These are phyloP conservation scores for Talaromyces sp. DNA, from an alignment of 2,329 filamentous ascomycete genomes.

Conservation along the genomic window DNA sequence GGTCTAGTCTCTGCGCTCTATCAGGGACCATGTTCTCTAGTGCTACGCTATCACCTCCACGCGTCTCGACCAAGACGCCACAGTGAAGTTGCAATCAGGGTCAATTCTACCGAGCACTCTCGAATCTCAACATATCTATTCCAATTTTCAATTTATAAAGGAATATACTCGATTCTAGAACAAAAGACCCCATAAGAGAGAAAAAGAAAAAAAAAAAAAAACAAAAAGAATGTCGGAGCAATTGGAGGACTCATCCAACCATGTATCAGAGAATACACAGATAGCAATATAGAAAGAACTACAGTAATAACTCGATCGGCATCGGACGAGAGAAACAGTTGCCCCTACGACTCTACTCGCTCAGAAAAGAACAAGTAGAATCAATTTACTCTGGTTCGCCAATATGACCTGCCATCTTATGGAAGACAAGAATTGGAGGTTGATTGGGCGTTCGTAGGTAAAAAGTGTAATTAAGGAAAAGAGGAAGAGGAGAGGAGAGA, in stretches of 20 bases:
- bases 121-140: too few species aligned
- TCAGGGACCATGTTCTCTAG: neutral
- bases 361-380: neutral
- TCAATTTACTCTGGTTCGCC: slow-evolving; percentile 41
- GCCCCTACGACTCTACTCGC: slow-evolving; percentile 10
- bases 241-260: slow-evolving; percentile 20
- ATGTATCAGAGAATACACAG: neutral
- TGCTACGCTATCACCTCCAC: too few species aligned
- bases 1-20: neutral
- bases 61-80: too few species aligned
- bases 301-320: neutral
- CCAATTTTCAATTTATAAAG: too few species aligned
- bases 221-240: slow-evolving; percentile 16
- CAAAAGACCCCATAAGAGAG: too few species aligned
- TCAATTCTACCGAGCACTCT: neutral
- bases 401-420: slow-evolving; percentile 50
- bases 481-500: slow-evolving; percentile 4
- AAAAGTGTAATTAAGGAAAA: slow-evolving; percentile 31
- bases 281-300: neutral
- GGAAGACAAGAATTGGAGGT: slow-evolving; percentile 41
- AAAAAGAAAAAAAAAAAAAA: too few species aligned
- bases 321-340: slow-evolving; percentile 20
- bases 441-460: slow-evolving; percentile 48
- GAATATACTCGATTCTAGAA: too few species aligned
- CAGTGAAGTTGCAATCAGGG: neutral